Base-by-base conservation (phyloP, 1,284 basidiomycete genomes). In the Pseudozyma sp. region DNA sequence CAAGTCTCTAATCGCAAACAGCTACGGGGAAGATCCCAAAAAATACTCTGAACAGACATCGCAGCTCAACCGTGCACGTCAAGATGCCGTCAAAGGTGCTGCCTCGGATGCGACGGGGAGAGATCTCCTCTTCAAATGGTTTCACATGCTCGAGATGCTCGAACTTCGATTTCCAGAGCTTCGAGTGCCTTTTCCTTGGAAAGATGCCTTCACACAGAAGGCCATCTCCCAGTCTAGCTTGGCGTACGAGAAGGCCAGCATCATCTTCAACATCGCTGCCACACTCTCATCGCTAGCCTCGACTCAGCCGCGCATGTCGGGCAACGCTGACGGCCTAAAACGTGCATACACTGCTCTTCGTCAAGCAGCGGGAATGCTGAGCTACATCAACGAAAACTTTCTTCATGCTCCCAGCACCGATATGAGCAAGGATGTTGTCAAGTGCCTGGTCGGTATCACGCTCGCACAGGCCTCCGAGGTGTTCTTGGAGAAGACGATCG, bases 331-430 rank as follows among this genome's bases (percentile, higher is more conserved):
- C 83, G 95, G 95, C n/a, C 86, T 95, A 77, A 98, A 98, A 85
- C 90, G 94, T 29, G 90, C 94, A 0, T 99, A 97, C 87, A 90
- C 94, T 85, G 94, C 94, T 85, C 92, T 94, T 78, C 88, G 92
- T 17, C 91, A 93, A n/a, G 91, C 93, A 37, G 94, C 96, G 0
- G 97, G 97, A 24, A 97, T 99, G 94, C 89, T 98, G 80, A 94
- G 91, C 10, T 99, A 99, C 84, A 96, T 99, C 88, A 98, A 98
- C 86, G 96, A 99, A 85, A 99, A 99, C 88, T 99, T 99, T 85
- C 87, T 99, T 0, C 97, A 99, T 82, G 97, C 97, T 0, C 97
- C 97, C 0, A 95, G 93, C n/a, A 97, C 94, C 1, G 97, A 99
- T 85, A 89, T 99, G 57, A 92, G 92, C 83, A 89, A 94, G 31